Base-by-base conservation (phyloP, 495 filamentous ascomycete species). In the Penicillium verhagenii region DNA sequence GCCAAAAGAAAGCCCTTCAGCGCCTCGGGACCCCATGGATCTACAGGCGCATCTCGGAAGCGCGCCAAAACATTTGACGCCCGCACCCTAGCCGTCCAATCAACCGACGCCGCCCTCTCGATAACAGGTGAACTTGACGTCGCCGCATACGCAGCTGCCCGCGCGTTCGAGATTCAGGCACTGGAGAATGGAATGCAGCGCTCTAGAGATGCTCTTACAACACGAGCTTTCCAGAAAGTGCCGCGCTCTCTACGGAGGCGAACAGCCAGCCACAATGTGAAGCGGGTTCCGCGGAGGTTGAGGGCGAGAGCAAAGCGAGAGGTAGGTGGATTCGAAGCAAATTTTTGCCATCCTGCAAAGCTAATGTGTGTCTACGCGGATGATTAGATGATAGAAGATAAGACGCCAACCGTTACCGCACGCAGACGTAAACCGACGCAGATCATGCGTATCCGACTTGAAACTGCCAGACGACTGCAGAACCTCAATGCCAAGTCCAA, bases 231-330 rank as follows among this genome's bases (percentile, higher is more conserved):
- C 63, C 94, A 98, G 70, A 78, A 86, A 52, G 88, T 98, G 13
- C 94, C 94, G 1, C 82, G 90, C 54, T 83, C 86, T 43, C 72
- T 98, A 81, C 77, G 94, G 44, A 78, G 94, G 50, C 79, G 94
- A 57, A 96, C 94, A 0, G 94, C 92, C 19, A 95, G 91, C 68
- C 94, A 98, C 69, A 96, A 97, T 82, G 87, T 88, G 39, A 96
- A 95, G 72, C 81, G 85, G 48, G 86, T 98, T n/a, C 94, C 94
- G 23, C 88, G 84, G 62, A 76, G 89, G 57, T 72, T 98, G 58
- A 80, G 86, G 53, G 73, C 64, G 23, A 78, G 89, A 62, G 91
- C 89, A 2, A 82, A 74, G 60, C 81, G 79, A 64, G 94, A 98
- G 78, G 83, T 86, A 70, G 9, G 47, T 35, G 9, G 4, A 14